Base-by-base conservation (phyloP, 768 basidiomycete species). In the Strobilomyces dryophilus region DNA sequence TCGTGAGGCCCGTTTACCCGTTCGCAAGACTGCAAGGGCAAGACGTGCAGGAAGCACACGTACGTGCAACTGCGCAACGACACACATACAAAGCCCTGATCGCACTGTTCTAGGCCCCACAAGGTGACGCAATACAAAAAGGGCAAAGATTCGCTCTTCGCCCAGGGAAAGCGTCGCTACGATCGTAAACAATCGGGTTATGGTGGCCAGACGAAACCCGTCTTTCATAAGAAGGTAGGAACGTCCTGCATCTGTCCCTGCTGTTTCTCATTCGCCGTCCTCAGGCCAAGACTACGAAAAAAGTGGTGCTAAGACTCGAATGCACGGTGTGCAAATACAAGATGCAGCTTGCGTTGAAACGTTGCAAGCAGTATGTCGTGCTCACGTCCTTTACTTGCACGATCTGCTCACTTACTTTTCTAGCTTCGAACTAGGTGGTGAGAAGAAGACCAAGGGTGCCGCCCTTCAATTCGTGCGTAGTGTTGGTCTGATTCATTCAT, bases 51-150 rank as follows among this genome's bases (percentile, higher is more conserved):
- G 77, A 97, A 97, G 77, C 94, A 97, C 83, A 95, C 92, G 89
- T 93, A 77, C 51, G 90, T 49, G 89, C 76, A 26, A 12, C 21
- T 32, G 15, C 2, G 8, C 32, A 6, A 24, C 15, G n/a, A n/a
- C 36, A 7, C n/a, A 9, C 6, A 8, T 39, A 10, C 6, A 18
- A 20, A 3, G 0, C 15, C 5, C 26, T 54, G 40, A 59, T 49
- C 27, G 10, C 18, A 26, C 35, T 2, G 3, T 45, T 35, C n/a
- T 68, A 94, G 92, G 59, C 95, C 95, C 54, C 95, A 98, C 79
- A 99, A 99, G 76, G 95, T 99, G 67, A 98, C 95, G 54, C 95
- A 99, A 74, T 99, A 98, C 84, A 99, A 99, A 87, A 97, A 92
- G 83, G 97, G 97, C 72, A 98, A 99, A 78, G 95, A 92, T 71